Percentiles rank a stretch among this genome's conserved stretches.
phyloP scores from a whole-genome alignment of 2,329 filamentous ascomycete genomes.

The Cylindrodendrum hubeiense region DNA sequence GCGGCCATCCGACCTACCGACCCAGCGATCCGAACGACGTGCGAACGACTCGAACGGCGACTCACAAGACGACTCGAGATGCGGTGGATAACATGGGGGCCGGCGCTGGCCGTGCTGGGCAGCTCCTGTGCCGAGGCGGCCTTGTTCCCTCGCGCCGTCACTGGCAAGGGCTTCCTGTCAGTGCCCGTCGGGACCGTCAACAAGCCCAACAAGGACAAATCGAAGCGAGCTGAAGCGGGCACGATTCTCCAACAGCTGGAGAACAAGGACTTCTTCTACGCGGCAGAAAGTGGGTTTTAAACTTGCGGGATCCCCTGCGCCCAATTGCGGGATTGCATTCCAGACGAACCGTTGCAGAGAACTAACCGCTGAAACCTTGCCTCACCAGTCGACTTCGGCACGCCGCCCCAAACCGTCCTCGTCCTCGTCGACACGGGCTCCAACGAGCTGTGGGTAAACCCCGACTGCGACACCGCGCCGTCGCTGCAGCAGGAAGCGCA shows the following conservation, averaged over 20 bases:
- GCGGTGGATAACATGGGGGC: constrained; percentile 41
- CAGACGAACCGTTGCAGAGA: not conserved
- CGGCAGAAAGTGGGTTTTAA: constrained; percentile 51
- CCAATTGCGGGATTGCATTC: too few relatives aligned
- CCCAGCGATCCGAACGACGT: not conserved
- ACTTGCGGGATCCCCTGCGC: not conserved
- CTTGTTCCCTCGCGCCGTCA: constrained; percentile 45
- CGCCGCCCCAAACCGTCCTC: constrained; percentile 56
- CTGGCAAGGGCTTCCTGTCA: constrained; percentile 53
- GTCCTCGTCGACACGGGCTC: constrained; percentile 66
- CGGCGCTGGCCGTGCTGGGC: constrained; percentile 29
- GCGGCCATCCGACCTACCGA: not conserved
- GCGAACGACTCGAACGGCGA: not conserved
- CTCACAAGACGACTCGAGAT: constrained; percentile 19
- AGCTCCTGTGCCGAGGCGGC: constrained; percentile 29
- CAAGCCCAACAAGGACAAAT: constrained; percentile 39
- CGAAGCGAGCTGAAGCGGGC: constrained; percentile 38
- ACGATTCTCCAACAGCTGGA: constrained; percentile 48
- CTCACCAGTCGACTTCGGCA: constrained; percentile 56
- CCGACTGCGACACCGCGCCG: constrained; percentile 57
- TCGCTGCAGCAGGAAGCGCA: constrained; percentile 49
- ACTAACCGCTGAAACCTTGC: not conserved
- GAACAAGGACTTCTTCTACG: constrained; percentile 55
- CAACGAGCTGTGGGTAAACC: constrained; percentile 68
- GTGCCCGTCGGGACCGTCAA: constrained; percentile 51